A percentile compares a stretch with the other conserved stretches of the same genome.
Conservation (phyloP, 2,329 filamentous ascomycete species). For the Trichoderma pleuroti region DNA sequence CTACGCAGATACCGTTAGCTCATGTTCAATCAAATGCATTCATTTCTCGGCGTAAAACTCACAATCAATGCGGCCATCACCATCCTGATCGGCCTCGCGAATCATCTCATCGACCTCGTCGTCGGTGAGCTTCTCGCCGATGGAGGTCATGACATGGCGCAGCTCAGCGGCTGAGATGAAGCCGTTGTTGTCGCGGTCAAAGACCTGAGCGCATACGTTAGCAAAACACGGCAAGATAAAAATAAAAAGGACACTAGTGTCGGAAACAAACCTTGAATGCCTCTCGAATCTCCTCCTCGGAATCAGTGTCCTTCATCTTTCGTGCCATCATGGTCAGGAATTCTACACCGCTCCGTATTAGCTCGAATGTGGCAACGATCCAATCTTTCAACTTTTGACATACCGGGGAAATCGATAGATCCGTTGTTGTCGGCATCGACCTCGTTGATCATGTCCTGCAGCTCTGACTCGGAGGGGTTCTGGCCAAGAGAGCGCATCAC, state of each 20-base stretch:
- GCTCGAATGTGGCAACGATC: not conserved
- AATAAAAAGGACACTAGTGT: not conserved
- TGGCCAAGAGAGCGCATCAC: conserved; percentile 89
- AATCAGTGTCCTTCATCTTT: conserved; percentile 93
- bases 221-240: not conserved
- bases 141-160: conserved; percentile 88
- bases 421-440: conserved; percentile 90
- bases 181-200: conserved; percentile 87
- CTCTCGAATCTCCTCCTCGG: conserved; percentile 85
- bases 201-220: conserved; percentile 49
- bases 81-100: conserved; percentile 84
- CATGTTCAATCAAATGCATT: not conserved
- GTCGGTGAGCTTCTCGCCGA: conserved; percentile 86
- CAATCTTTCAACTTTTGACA: conserved; percentile 26
- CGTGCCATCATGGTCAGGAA: conserved; percentile 92
- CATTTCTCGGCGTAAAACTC: conserved; percentile 35
- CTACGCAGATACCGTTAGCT: conserved; percentile 39
- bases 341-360: conserved; percentile 47
- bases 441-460: conserved; percentile 94
- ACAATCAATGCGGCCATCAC: conserved; percentile 87
- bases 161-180: conserved; percentile 87
- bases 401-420: conserved; percentile 88
- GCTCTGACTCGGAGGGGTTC: conserved; percentile 84
- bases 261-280: conserved; percentile 68
- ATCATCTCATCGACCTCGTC: conserved; percentile 94